Evolutionary conservation across 306 rosid species (phyloP), one percentile per base, ranked within the genome.

Genomic region (Cercis canadensis): DNA sequence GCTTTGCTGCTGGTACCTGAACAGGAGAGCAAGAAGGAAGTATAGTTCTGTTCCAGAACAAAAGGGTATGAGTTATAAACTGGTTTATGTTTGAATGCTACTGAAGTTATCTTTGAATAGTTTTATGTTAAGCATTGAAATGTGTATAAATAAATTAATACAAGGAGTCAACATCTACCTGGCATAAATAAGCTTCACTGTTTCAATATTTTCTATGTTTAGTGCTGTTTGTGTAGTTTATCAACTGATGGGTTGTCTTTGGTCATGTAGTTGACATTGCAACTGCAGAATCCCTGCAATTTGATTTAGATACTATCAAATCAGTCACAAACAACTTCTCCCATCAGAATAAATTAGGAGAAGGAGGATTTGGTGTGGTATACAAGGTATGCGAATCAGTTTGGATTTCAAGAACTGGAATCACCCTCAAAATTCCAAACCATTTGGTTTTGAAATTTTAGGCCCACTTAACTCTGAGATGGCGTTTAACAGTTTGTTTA

Each of bases 311-410:
- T 10, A 58, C 58, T 4, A 69, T 78, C 15, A 46, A 24, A 29
- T 57, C 61, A 0, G 82, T 79, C 6, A 81, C 80, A 29, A 18
- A 40, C 64, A 64, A 69, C 10, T 81, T 82, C 15, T 73, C 78
- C 2, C 52, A 15, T 3, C 66, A 62, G 8, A 56, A 63, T 41
- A 63, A 72, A 46, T 31, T 82, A 9, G 86, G 83, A 0, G 74
- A 44, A 64, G 86, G 82, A 11, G 82, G 83, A 43, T 73, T 78
- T 65, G 82, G 82, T 4, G 51, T 11, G 43, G 82, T 77, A 11
- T 81, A 61, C 77, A 81, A 77, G 80, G 86, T 81, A 69, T 11
- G 31, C 5, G n/a, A 19, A 43, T 11, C n/a, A 11, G 19, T 19
- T 9, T 11, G 1, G 17, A 56, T 5, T 29, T 56, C 7, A 29